A percentile compares a stretch with the other conserved stretches of the same genome.
Evolutionary conservation across 2,329 filamentous ascomycete genomes (phyloP).

Genomic region (Apiospora malaysiana): DNA sequence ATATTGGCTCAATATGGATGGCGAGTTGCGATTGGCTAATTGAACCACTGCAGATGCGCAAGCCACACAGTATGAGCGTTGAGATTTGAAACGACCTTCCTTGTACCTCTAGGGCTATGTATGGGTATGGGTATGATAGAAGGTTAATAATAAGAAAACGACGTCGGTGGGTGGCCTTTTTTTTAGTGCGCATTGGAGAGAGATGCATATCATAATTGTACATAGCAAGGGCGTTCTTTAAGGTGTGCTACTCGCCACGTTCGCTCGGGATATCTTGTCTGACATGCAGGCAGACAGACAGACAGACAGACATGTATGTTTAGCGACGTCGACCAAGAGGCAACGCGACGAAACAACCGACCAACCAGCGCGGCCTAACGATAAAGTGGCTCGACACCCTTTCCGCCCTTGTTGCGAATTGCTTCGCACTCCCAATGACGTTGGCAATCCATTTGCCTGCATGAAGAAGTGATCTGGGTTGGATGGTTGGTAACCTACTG

Average conservation of each 20-base stretch:
- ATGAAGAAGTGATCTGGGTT: too few relatives aligned
- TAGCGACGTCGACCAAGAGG: background rate
- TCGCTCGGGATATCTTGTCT: conserved; percentile 14
- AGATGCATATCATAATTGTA: background rate
- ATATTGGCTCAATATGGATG: background rate
- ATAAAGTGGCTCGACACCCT: conserved; percentile 15
- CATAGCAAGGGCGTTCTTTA: background rate
- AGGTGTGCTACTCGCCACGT: conserved; percentile 12
- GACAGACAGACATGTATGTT: background rate
- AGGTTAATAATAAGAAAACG: background rate
- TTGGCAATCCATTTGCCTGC: conserved; percentile 4
- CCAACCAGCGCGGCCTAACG: background rate
- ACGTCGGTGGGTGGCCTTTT: background rate
- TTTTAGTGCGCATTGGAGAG: conserved; percentile 9
- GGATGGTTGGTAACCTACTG: too few relatives aligned
- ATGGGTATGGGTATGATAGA: background rate
- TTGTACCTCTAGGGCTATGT: background rate
- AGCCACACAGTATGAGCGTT: conserved; percentile 11
- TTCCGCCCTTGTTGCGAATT: background rate
- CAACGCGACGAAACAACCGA: background rate
- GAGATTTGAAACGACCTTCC: background rate
- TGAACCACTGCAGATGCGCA: background rate
- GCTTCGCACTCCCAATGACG: conserved; percentile 1
- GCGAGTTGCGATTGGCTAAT: background rate
- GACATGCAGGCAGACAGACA: too few relatives aligned